Evolutionary conservation across 176 grass and related monocot genomes (phyloP).

Genomic region (Musa beccarii): DNA sequence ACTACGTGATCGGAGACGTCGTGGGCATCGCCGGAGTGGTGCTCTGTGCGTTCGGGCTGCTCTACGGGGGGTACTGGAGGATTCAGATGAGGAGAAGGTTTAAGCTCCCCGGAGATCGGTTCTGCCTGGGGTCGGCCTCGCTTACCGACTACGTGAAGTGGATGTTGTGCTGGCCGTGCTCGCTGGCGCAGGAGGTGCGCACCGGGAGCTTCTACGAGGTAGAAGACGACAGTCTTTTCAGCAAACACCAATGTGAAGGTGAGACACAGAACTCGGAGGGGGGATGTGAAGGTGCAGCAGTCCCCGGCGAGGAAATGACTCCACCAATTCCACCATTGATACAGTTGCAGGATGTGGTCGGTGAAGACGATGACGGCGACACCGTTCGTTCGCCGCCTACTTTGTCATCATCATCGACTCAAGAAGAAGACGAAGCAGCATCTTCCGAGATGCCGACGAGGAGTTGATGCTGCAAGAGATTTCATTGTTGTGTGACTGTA

Average conservation of each 20-base stretch:
- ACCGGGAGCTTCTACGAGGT: conserved; percentile 1
- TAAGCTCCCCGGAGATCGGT: neutral
- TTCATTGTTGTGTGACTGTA: too few relatives aligned
- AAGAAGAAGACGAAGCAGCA: too few relatives aligned
- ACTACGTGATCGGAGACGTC: neutral
- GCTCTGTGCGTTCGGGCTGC: conserved; percentile 7
- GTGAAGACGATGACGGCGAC: neutral
- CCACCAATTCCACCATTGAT: neutral
- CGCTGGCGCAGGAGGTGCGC: conserved; percentile 15
- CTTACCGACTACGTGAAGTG: neutral
- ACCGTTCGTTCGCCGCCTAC: too few relatives aligned
- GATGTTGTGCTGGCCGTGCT: conserved; percentile 10
- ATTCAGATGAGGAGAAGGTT: conserved; percentile 9
- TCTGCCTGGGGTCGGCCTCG: neutral
- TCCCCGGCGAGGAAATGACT: neutral
- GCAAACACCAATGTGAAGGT: neutral
- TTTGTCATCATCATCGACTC: too few relatives aligned
- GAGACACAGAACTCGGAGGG: neutral
- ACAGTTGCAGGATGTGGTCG: neutral
- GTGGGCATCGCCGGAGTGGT: neutral
- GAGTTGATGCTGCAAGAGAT: too few relatives aligned
- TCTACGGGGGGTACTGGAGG: conserved; percentile 18
- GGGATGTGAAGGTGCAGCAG: neutral
- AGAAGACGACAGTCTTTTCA: neutral
- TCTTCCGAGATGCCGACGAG: too few relatives aligned